phyloP scores from a whole-genome alignment of 208 protist genomes.

The Borovskyia barvae region DNA sequence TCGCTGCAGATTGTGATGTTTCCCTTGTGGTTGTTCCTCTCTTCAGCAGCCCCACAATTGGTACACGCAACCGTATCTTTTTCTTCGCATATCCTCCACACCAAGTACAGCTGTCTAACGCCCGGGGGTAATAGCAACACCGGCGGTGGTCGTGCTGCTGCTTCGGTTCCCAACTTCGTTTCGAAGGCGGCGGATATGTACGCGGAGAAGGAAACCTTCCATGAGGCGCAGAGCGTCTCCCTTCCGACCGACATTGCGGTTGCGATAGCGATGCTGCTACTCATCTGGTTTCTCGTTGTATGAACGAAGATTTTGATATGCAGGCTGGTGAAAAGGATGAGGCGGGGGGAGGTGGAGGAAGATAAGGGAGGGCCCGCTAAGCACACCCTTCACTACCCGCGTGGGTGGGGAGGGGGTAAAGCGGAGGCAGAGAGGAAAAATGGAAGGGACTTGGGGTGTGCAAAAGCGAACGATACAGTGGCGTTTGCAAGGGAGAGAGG shows the following conservation, averaged over 20 bases:
- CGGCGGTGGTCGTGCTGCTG: conserved; percentile 1
- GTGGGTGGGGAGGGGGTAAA: too few species aligned
- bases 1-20: conserved; percentile 58
- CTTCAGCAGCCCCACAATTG: conserved; percentile 60
- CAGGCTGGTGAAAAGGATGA: too few species aligned
- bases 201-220: conserved; percentile 37
- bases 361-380: too few species aligned
- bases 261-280: conserved; percentile 45
- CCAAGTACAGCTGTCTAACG: conserved; percentile 70
- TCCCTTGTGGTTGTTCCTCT: conserved; percentile 62
- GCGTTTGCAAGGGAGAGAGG: too few species aligned
- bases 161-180: conserved; percentile 49
- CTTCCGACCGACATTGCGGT: conserved; percentile 64
- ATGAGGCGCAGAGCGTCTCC: conserved; percentile 45
- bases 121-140: conserved; percentile 2
- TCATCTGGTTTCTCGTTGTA: conserved; percentile 57
- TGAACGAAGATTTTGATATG: too few species aligned
- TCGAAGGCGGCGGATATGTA: conserved; percentile 32
- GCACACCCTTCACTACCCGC: too few species aligned
- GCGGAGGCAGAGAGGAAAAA: too few species aligned
- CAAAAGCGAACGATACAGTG: too few species aligned
- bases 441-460: too few species aligned
- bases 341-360: too few species aligned
- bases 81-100: conserved; percentile 62
- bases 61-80: conserved; percentile 67